Percentiles rank a stretch among this genome's conserved stretches.
Conservation (phyloP, 2,329 filamentous ascomycete species). For the Huntiella omanensis region DNA sequence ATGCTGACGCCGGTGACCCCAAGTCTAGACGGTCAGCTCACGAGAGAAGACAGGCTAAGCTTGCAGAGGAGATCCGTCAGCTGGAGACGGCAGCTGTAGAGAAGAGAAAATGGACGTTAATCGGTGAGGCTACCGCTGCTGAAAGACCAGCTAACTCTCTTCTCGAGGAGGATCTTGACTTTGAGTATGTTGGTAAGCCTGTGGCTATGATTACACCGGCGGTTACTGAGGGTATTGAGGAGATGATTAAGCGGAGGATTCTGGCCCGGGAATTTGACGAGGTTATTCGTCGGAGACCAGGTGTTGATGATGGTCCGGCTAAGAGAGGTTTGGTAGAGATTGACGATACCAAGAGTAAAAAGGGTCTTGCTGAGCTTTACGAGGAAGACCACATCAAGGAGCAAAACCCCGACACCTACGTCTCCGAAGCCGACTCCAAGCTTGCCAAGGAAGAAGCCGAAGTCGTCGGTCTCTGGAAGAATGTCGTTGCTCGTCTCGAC, state of each 20-base stretch:
- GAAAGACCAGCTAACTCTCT: slow-evolving; percentile 82
- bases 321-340: slow-evolving; percentile 61
- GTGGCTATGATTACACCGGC: slow-evolving; percentile 87
- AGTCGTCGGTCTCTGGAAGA: slow-evolving; percentile 66
- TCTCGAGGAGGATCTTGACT: slow-evolving; percentile 85
- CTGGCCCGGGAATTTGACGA: slow-evolving; percentile 84
- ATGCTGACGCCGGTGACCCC: slow-evolving; percentile 48
- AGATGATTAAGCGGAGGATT: slow-evolving; percentile 84
- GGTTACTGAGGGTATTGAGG: slow-evolving; percentile 77
- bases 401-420: slow-evolving; percentile 57
- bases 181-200: slow-evolving; percentile 86
- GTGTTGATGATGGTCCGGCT: slow-evolving; percentile 38
- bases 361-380: slow-evolving; percentile 81
- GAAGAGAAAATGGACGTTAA: slow-evolving; percentile 77
- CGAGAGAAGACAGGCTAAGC: slow-evolving; percentile 67
- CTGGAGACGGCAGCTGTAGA: slow-evolving; percentile 78
- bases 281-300: slow-evolving; percentile 63
- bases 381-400: slow-evolving; percentile 76
- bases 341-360: slow-evolving; percentile 71
- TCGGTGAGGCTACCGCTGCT: slow-evolving; percentile 67
- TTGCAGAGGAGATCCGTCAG: slow-evolving; percentile 76
- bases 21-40: slow-evolving; percentile 65
- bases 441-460: slow-evolving; percentile 65
- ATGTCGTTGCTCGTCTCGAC: slow-evolving; percentile 64
- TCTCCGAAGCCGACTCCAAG: slow-evolving; percentile 69